Evolutionary conservation across 257 asterid genomes (phyloP), one percentile per base, ranked within the genome.

Genomic region (Gynochthodes officinalis): DNA sequence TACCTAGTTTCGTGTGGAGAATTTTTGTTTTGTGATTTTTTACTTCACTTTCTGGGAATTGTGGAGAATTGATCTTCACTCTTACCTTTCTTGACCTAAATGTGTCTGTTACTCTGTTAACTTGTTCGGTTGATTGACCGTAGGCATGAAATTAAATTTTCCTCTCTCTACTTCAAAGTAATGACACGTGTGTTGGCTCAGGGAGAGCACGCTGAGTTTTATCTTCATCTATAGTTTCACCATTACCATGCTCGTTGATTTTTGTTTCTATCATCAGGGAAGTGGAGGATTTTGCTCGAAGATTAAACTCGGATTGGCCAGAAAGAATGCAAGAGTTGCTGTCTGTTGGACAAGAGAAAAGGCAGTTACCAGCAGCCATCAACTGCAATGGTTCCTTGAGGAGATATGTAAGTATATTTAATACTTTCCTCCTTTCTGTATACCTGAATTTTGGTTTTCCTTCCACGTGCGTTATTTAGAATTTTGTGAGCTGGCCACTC

Each of bases 201-300:
- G 8, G 10, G 32, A 40, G 2, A 19, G 43, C 4, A 32, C 7
- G 7, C 67, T 18, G 19, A 33, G 49, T 63, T 7, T 32, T 21
- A 21, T 70, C 14, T 58, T 33, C 35, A 35, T 18, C 8, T 61
- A n/a, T 7, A 2, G 43, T 43, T 32, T 30, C 50, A 13, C 52
- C 9, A 46, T 25, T 64, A 43, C 19, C 30, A 13, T 48, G 42
- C 61, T 62, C 48, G 39, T 67, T 37, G 46, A 25, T 42, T 67
- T 44, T 63, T 27, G 50, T 74, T 62, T 68, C 37, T 35, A 48
- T 62, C 12, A 65, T 48, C 35, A 95, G 99, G 92, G 99, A 95
- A 86, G 99, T 95, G 69, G 99, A 88, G 78, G 99, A 92, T 82
- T 95, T 95, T 65, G 99, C 98, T 32, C 85, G 99, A 82, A 87